A percentile compares a stretch with the other conserved stretches of the same genome.
Conservation (phyloP, 2,329 filamentous ascomycete species). For the Arthrobotrys conoides region DNA sequence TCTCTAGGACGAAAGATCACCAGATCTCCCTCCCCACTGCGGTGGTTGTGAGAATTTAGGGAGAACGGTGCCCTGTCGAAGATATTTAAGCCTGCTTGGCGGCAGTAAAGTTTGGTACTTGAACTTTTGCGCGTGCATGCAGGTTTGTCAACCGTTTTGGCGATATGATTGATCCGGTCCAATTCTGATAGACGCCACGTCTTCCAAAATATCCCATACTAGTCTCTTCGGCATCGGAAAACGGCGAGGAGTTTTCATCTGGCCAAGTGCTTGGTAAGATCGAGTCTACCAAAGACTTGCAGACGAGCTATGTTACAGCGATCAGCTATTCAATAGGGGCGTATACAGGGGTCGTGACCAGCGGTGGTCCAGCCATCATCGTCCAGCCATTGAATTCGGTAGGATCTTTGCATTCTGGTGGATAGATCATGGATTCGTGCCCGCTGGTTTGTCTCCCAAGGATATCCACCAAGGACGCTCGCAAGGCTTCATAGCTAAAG, state of each 20-base stretch:
- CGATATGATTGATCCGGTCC: not conserved
- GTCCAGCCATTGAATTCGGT: too few relatives aligned
- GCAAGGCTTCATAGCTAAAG: not conserved
- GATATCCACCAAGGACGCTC: not conserved
- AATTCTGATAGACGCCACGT: constrained; percentile 22
- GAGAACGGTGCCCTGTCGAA: constrained; percentile 19
- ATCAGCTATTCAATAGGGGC: not conserved
- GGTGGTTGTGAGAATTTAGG: constrained; percentile 1
- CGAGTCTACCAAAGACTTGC: not conserved
- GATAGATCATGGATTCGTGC: not conserved
- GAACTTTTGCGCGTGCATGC: constrained; percentile 1
- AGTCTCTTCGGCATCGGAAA: not conserved
- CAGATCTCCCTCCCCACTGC: not conserved
- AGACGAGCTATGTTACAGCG: not conserved
- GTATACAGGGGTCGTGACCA: not conserved
- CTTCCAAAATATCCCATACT: not conserved
- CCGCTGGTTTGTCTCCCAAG: not conserved
- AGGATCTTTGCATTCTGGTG: not conserved
- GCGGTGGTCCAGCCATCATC: not conserved
- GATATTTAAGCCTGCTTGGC: constrained; percentile 9
- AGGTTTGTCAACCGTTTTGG: not conserved
- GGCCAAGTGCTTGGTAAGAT: not conserved
- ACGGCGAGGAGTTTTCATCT: not conserved
- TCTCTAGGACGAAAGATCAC: not conserved
- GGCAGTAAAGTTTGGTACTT: not conserved